phyloP scores from a whole-genome alignment of 257 asterid genomes.

The Ilex aquifolium region DNA sequence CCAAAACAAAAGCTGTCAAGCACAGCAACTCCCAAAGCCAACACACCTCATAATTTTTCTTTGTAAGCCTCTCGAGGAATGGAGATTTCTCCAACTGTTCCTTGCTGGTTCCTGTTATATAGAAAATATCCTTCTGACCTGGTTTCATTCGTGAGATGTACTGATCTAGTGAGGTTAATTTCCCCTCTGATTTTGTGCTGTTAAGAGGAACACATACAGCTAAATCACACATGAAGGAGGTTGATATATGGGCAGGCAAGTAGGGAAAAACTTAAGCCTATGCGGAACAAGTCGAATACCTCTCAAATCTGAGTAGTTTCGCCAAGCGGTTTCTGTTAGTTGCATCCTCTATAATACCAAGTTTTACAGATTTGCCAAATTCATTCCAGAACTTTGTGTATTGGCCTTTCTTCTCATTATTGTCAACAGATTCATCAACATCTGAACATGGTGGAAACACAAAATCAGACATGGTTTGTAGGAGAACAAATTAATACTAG shows the following conservation, averaged over 20 bases:
- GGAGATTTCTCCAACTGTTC: conserved; percentile 97
- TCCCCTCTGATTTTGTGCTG: conserved; percentile 87
- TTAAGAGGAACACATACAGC: conserved; percentile 6
- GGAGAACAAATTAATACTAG: background rate
- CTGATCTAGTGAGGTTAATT: conserved; percentile 80
- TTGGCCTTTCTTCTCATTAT: conserved; percentile 80
- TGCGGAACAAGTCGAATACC: conserved; percentile 32
- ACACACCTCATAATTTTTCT: conserved; percentile 82
- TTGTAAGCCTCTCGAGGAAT: conserved; percentile 82
- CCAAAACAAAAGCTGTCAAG: background rate
- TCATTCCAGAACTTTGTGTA: conserved; percentile 86
- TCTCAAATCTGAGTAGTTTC: conserved; percentile 81
- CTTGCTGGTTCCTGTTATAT: conserved; percentile 87
- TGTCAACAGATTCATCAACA: conserved; percentile 60
- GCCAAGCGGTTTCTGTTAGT: conserved; percentile 84
- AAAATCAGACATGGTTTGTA: conserved; percentile 1
- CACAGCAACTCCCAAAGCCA: too few species aligned
- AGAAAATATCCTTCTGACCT: conserved; percentile 91
- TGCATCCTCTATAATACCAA: conserved; percentile 86
- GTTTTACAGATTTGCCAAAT: conserved; percentile 90
- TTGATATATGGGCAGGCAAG: conserved; percentile 1
- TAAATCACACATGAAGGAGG: background rate
- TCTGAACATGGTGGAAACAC: conserved; percentile 32
- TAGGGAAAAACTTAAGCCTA: background rate
- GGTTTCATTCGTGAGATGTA: conserved; percentile 92